phyloP scores from a whole-genome alignment of 2,329 filamentous ascomycete species.

The Penicillium fuscoglaucum region DNA sequence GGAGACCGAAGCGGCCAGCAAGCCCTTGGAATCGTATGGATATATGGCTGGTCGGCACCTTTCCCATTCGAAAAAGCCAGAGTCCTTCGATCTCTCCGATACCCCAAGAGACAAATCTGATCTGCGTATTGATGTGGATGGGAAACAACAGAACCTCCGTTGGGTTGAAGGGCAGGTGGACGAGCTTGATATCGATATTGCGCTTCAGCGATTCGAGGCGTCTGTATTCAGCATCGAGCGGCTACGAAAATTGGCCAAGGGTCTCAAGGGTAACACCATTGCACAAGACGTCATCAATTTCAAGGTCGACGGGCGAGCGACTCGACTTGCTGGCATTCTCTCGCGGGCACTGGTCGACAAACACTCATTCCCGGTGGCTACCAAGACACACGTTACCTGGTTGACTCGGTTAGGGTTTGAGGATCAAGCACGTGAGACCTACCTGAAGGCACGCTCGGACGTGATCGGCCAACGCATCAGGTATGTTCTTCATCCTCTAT shows the following conservation, averaged over 20 bases:
- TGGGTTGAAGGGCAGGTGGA: slow-evolving; percentile 97
- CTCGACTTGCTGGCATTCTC: slow-evolving; percentile 72
- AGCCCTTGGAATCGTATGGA: slow-evolving; percentile 79
- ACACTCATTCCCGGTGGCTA: slow-evolving; percentile 73
- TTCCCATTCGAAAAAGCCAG: slow-evolving; percentile 69
- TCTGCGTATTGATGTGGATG: slow-evolving; percentile 91
- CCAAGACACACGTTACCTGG: slow-evolving; percentile 80
- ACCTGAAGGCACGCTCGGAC: slow-evolving; percentile 74
- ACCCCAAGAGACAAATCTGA: slow-evolving; percentile 69
- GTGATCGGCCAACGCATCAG: slow-evolving; percentile 80
- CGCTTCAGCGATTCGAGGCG: slow-evolving; percentile 81
- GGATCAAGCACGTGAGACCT: slow-evolving; percentile 82
- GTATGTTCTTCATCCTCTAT: slow-evolving; percentile 50
- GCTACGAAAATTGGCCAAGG: slow-evolving; percentile 73
- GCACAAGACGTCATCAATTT: slow-evolving; percentile 90
- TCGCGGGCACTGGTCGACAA: slow-evolving; percentile 75
- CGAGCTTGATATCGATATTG: slow-evolving; percentile 93
- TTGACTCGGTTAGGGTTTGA: slow-evolving; percentile 85
- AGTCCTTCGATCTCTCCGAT: slow-evolving; percentile 75
- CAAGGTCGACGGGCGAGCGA: slow-evolving; percentile 84
- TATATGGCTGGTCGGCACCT: slow-evolving; percentile 80
- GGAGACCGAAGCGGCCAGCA: slow-evolving; percentile 83
- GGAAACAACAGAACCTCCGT: slow-evolving; percentile 91
- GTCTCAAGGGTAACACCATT: slow-evolving; percentile 79
- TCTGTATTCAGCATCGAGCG: slow-evolving; percentile 84